Base-by-base conservation (phyloP, 208 protist genomes). In the Porcisia hertigi region DNA sequence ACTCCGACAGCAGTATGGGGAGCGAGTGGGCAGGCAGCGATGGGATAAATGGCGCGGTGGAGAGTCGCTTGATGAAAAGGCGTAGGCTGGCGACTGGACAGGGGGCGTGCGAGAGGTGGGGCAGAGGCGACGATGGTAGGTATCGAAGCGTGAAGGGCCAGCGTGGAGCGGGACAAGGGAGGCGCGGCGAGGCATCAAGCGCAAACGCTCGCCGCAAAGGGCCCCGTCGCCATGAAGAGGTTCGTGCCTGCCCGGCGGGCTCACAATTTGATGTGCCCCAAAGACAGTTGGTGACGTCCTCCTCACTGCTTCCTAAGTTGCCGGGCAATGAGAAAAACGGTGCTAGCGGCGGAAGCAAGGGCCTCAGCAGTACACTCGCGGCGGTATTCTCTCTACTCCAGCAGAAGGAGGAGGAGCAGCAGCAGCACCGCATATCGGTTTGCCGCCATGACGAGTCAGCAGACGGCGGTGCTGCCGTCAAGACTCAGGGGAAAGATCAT, bases 291-390 rank as follows among this genome's bases (percentile, higher is more conserved):
- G 53, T 54, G 1, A 62, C 77, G 25, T 81, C 77, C 12, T 81
- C 77, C 20, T 54, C 63, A 9, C 64, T 81, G 49, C 55, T 81
- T 30, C 77, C 71, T 34, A 71, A 58, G 8, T 25, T 66, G 53
- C 34, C 41, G 30, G 7, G 2, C 16, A 66, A 57, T 6, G 55
- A 59, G 12, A 49, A 25, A 43, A 30, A 69, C 11, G 23, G 66
- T 7, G 60, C n/a, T 6, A 54, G 47, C 25, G 49, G 69, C 59
- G 57, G 62, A 6, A 36, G 16, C 36, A 72, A 75, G 55, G 36
- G 12, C 55, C 62, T 71, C 25, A 23, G 57, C 62, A 25, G 71
- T 43, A 53, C 72, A 45, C 45, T 60, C 0, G 52, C 65, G 0
- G 43, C 71, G 0, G 53, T 81, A 6, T 41, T 60, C 2, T 36